These are phyloP conservation scores for Orbilia javanica DNA, from an alignment of 2,329 filamentous ascomycete genomes.

Conservation along the genomic window DNA sequence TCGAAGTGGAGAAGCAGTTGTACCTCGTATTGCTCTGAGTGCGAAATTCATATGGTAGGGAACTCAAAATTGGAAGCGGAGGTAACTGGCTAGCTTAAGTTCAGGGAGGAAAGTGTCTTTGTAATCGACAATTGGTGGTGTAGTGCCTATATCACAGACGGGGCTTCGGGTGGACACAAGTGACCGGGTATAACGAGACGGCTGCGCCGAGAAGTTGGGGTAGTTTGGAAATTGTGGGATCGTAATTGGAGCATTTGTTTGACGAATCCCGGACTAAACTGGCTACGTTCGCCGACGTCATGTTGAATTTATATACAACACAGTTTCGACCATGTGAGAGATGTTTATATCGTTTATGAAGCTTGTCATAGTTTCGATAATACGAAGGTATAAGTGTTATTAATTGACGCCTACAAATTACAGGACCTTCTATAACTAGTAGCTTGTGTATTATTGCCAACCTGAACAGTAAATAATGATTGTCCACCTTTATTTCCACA, in stretches of 20 bases:
- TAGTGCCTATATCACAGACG: not conserved
- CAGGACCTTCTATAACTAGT: too few relatives aligned
- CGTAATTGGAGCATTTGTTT: conserved; percentile 8
- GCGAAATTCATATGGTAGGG: conserved; percentile 39
- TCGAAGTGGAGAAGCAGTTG: conserved; percentile 34
- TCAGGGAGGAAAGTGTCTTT: not conserved
- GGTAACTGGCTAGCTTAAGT: too few relatives aligned
- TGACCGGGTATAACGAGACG: conserved; percentile 1
- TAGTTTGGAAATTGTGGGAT: conserved; percentile 26
- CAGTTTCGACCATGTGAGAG: too few relatives aligned
- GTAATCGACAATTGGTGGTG: conserved; percentile 10
- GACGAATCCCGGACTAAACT: not conserved
- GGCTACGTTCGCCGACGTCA: conserved; percentile 37
- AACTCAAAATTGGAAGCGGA: not conserved
- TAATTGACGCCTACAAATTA: too few relatives aligned
- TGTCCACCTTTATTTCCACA: too few relatives aligned
- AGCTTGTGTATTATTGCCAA: too few relatives aligned
- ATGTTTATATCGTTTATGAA: too few relatives aligned
- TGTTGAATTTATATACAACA: conserved; percentile 22
- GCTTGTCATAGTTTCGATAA: too few relatives aligned
- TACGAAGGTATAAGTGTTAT: too few relatives aligned
- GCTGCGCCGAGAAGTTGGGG: conserved; percentile 50
- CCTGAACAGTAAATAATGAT: too few relatives aligned
- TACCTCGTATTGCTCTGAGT: conserved; percentile 39
- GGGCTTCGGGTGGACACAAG: conserved; percentile 11